Conservation (phyloP, 2,329 filamentous ascomycete species). For the Alternaria alternata region DNA sequence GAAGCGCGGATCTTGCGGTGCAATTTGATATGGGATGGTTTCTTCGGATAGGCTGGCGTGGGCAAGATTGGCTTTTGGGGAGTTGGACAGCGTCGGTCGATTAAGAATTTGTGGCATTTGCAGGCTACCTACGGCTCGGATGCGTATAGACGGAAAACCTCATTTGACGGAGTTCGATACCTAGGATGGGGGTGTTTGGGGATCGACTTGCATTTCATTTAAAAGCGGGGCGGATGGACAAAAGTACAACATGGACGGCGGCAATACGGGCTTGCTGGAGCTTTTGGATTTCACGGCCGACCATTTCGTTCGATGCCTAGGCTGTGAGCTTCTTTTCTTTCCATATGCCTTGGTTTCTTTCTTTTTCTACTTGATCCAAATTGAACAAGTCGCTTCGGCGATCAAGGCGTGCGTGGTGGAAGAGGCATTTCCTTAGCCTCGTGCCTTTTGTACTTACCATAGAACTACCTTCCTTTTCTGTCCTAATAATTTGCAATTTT, state of each 20-base stretch:
- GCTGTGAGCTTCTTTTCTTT: slow-evolving; percentile 16
- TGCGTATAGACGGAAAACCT: slow-evolving; percentile 49
- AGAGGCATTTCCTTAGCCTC: slow-evolving; percentile 13
- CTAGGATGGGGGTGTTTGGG: slow-evolving; percentile 47
- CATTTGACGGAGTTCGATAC: slow-evolving; percentile 51
- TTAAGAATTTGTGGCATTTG: slow-evolving; percentile 51
- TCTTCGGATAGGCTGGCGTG: slow-evolving; percentile 47
- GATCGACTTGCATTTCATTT: slow-evolving; percentile 36
- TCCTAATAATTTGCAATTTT: slow-evolving; percentile 5
- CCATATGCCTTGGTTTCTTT: slow-evolving; percentile 14
- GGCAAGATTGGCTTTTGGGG: slow-evolving; percentile 47
- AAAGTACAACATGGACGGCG: slow-evolving; percentile 42
- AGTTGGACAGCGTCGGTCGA: slow-evolving; percentile 49
- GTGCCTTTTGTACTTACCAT: slow-evolving; percentile 17
- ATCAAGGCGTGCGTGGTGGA: slow-evolving; percentile 11
- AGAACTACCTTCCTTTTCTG: slow-evolving; percentile 12
- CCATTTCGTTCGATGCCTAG: slow-evolving; percentile 19
- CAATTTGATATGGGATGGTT: slow-evolving; percentile 46
- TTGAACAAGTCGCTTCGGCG: slow-evolving; percentile 22
- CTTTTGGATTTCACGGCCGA: slow-evolving; percentile 30
- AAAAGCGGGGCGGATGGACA: slow-evolving; percentile 41
- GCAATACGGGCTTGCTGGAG: slow-evolving; percentile 33
- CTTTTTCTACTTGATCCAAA: slow-evolving; percentile 19
- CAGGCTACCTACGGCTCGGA: slow-evolving; percentile 44
- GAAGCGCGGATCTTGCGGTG: slow-evolving; percentile 44